Base-by-base conservation (phyloP, 2,329 filamentous ascomycete genomes). In the Allantophomopsis cytisporea region DNA sequence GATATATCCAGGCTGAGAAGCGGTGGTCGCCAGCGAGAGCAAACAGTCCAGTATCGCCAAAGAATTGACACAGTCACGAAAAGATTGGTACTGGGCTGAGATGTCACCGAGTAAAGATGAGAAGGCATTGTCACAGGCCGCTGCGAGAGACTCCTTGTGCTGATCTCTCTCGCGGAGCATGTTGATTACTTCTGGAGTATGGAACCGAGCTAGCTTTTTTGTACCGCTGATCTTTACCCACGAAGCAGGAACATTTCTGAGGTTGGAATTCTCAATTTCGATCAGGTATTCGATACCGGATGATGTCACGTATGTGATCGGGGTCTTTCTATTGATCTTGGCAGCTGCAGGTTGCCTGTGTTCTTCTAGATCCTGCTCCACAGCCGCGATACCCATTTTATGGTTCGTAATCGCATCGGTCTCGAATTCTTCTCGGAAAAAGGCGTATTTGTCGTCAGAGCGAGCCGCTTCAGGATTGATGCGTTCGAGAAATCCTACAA, bases 171-270 rank as follows among this genome's bases (percentile, higher is more conserved):
- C 87, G 33, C 79, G 76, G 14, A 94, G 73, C 50, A 94, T 70
- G 44, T 76, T 76, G 37, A 94, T 71, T 17, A 95, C 85, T 50
- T 94, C 82, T 4, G 91, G 91, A 0, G 91, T 91, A 60, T 98
- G 91, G 59, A 96, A 98, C 42, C 91, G 80, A 0, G 86, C 88
- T 5, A 88, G 64, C 51, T 85, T 86, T 59, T 96, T 96, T 6
- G 91, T 98, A 37, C 89, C 88, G 41, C 83, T 93, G 51, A 96
- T 84, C 60, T 98, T 96, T 46, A 74, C 70, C 91, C 91, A 98
- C 0, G 85, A 93, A 4, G 91, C 89, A 1, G 91, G 91, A 0
- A 98, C 86, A 41, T 80, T 76, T 56, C 87, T 91, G 43, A 95
- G 70, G 39, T 85, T 75, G 1, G 71, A 59, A 58, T 94, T 95